phyloP scores from a whole-genome alignment of 2,329 filamentous ascomycete genomes.

The Rhynchosporium graminicola region DNA sequence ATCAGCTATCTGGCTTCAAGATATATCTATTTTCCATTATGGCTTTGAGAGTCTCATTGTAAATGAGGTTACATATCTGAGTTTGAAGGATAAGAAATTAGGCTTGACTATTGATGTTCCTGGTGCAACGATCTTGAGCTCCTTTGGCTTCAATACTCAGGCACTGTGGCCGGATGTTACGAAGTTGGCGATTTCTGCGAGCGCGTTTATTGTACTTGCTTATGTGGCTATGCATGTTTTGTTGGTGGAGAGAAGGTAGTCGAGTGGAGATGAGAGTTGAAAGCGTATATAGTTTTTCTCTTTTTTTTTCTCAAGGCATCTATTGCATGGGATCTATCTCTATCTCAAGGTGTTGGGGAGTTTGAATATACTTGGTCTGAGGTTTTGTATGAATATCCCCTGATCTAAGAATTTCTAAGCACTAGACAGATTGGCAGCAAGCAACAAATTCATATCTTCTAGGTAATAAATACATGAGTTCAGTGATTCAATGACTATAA shows the following conservation, averaged over 20 bases:
- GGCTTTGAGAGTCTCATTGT: conserved; percentile 95
- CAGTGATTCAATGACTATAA: too few species aligned
- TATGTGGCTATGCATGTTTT: conserved; percentile 93
- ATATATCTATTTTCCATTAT: conserved; percentile 96
- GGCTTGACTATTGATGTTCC: conserved; percentile 96
- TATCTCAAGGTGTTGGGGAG: conserved; percentile 1
- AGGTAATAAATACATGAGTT: too few species aligned
- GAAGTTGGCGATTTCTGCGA: conserved; percentile 80
- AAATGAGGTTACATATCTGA: conserved; percentile 90
- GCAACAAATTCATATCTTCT: too few species aligned
- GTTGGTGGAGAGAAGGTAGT: conserved; percentile 81
- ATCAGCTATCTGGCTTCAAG: conserved; percentile 86
- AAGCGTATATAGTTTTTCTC: neutral
- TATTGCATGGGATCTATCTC: conserved; percentile 10
- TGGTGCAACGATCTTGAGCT: conserved; percentile 88
- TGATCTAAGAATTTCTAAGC: too few species aligned
- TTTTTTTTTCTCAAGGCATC: neutral
- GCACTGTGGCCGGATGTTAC: conserved; percentile 84
- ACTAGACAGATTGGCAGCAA: too few species aligned
- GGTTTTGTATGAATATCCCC: neutral
- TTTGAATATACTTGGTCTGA: neutral
- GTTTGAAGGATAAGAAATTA: conserved; percentile 90
- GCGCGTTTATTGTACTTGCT: conserved; percentile 80
- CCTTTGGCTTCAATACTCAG: conserved; percentile 89
- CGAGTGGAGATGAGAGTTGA: neutral